phyloP scores from a whole-genome alignment of 352 stramenopile genomes.

The Phytopythium chamaehyphon region DNA sequence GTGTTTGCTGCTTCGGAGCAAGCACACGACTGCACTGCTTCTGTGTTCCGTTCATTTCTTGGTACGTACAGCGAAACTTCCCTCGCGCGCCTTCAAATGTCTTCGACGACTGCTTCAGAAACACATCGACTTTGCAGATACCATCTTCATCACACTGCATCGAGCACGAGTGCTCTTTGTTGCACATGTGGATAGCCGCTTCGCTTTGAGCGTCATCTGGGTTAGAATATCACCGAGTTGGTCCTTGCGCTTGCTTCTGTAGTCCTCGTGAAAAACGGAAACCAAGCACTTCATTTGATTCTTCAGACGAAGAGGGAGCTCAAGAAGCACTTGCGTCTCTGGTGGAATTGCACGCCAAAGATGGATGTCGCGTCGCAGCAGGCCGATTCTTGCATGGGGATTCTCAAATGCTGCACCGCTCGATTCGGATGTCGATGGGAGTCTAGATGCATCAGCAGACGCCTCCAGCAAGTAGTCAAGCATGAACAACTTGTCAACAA shows the following conservation, averaged over 20 bases:
- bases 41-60: conserved; percentile 77
- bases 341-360: conserved; percentile 19
- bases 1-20: conserved; percentile 36
- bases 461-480: conserved; percentile 24
- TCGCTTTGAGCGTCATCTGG: neutral
- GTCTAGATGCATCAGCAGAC: conserved; percentile 4
- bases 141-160: conserved; percentile 48
- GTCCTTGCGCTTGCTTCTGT: no score
- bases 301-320: conserved; percentile 20
- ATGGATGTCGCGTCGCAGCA: conserved; percentile 10
- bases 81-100: conserved; percentile 53
- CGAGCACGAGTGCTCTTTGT: conserved; percentile 46
- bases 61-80: conserved; percentile 64
- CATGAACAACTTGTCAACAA: conserved; percentile 23
- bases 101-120: conserved; percentile 68
- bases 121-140: conserved; percentile 67
- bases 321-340: conserved; percentile 8
- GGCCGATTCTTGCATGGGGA: no score
- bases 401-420: no score
- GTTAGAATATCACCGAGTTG: neutral
- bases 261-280: conserved; percentile 5
- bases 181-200: conserved; percentile 58
- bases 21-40: conserved; percentile 55
- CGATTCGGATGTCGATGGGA: no score
- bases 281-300: conserved; percentile 20